Percentiles rank a stretch among this genome's conserved stretches.
Conservation (phyloP, 2,329 filamentous ascomycete genomes). For the Colletotrichum sp. region DNA sequence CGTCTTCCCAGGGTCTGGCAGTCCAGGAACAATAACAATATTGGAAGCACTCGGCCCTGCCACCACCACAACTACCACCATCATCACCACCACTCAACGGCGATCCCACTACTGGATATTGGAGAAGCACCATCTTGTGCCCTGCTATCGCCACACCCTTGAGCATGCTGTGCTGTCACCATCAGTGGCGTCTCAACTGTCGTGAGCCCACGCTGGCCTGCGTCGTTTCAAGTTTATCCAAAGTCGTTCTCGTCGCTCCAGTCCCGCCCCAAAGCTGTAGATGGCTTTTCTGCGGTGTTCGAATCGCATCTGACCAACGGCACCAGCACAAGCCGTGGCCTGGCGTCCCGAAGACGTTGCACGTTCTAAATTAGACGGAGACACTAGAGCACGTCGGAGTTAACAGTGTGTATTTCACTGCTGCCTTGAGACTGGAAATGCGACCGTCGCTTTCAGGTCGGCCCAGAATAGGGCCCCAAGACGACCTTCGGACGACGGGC, state of each 20-base stretch:
- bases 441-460: neutral
- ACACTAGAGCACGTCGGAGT: neutral
- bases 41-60: neutral
- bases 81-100: neutral
- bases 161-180: neutral
- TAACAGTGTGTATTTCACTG: neutral
- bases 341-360: conserved; percentile 9
- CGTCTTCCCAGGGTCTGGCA: neutral
- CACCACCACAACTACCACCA: neutral
- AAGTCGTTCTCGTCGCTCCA: neutral
- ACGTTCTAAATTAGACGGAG: conserved; percentile 15
- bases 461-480: neutral
- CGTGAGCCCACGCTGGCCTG: neutral
- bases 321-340: neutral
- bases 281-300: neutral
- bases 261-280: neutral
- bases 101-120: neutral
- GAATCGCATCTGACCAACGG: conserved; percentile 7
- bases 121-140: neutral
- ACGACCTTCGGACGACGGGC: neutral
- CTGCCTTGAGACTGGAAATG: neutral
- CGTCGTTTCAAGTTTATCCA: conserved; percentile 1
- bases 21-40: neutral
- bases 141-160: neutral
- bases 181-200: neutral